These are phyloP conservation scores for Globisporangium rhizosaccharum DNA, from an alignment of 352 stramenopile genomes.

Conservation along the genomic window DNA sequence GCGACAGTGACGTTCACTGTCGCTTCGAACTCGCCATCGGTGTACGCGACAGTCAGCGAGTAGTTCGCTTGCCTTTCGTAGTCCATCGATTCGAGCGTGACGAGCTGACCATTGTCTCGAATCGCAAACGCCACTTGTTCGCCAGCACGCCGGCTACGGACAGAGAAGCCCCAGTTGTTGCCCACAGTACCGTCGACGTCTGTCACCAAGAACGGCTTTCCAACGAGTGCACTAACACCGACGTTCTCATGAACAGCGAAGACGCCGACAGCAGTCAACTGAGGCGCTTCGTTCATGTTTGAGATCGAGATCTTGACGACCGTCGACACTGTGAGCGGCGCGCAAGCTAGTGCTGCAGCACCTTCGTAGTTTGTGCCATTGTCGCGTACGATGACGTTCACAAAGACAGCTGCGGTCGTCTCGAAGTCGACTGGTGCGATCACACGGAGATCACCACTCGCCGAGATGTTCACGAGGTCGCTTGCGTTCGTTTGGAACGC, in stretches of 20 bases:
- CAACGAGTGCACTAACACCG: slow-evolving; percentile 26
- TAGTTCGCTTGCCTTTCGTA: slow-evolving; percentile 19
- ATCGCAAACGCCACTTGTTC: slow-evolving; percentile 29
- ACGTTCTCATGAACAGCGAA: slow-evolving; percentile 46
- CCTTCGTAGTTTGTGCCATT: slow-evolving; percentile 27
- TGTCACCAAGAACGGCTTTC: slow-evolving; percentile 29
- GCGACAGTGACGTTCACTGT: slow-evolving; percentile 18
- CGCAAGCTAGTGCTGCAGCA: neutral
- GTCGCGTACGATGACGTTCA: slow-evolving; percentile 34
- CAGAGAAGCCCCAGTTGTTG: slow-evolving; percentile 23
- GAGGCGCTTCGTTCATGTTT: slow-evolving; percentile 51
- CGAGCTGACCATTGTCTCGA: slow-evolving; percentile 34
- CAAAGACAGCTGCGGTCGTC: slow-evolving; percentile 16
- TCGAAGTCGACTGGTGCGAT: slow-evolving; percentile 33
- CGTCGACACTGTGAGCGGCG: slow-evolving; percentile 6
- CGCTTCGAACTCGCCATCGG: slow-evolving; percentile 22
- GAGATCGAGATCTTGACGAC: neutral
- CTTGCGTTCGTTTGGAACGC: slow-evolving; percentile 32
- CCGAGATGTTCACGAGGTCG: slow-evolving; percentile 17
- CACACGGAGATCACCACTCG: neutral
- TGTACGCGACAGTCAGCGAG: slow-evolving; percentile 2
- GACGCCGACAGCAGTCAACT: slow-evolving; percentile 7
- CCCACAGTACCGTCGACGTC: slow-evolving; percentile 38
- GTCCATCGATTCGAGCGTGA: slow-evolving; percentile 28
- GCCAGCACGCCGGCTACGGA: slow-evolving; percentile 13